These are phyloP conservation scores for Isabelozyma pseudorhagii DNA, from an alignment of 805 yeast species.

Conservation along the genomic window DNA sequence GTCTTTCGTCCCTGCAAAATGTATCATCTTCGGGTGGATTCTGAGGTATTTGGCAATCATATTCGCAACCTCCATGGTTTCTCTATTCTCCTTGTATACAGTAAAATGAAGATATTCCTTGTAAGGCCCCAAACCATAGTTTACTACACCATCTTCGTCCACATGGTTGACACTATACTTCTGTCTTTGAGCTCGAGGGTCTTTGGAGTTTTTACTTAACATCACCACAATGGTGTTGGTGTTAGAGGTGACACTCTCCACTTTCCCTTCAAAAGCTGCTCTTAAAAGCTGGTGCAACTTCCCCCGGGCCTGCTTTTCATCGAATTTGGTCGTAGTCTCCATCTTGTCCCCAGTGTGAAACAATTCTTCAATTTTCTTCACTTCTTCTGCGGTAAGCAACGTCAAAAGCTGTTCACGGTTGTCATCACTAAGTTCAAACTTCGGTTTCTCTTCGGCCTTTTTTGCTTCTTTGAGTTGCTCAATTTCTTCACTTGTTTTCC, in stretches of 20 bases:
- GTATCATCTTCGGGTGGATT: constrained; percentile 64
- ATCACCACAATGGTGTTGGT: constrained; percentile 64
- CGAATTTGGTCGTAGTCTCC: constrained; percentile 55
- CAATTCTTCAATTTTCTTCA: constrained; percentile 53
- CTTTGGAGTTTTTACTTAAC: constrained; percentile 40
- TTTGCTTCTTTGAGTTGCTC: constrained; percentile 23
- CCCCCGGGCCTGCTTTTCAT: constrained; percentile 73
- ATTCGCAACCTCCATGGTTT: constrained; percentile 92
- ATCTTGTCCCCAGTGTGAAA: constrained; percentile 53
- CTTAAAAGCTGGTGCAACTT: constrained; percentile 74
- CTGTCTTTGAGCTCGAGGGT: constrained; percentile 30
- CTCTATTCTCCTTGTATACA: constrained; percentile 90
- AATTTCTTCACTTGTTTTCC: constrained; percentile 29
- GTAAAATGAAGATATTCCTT: constrained; percentile 72
- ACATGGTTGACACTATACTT: constrained; percentile 37
- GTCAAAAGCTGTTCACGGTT: constrained; percentile 47
- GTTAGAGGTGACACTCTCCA: constrained; percentile 78
- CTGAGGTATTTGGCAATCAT: constrained; percentile 69
- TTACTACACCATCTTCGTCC: constrained; percentile 51
- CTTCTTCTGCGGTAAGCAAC: constrained; percentile 58
- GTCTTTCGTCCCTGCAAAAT: constrained; percentile 95
- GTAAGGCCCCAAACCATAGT: constrained; percentile 71
- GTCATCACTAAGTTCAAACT: constrained; percentile 45
- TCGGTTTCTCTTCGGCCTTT: constrained; percentile 22
- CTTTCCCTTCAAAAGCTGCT: constrained; percentile 63